Evolutionary conservation across 2,329 filamentous ascomycete genomes (phyloP), one percentile per base, ranked within the genome.

Genomic region (Nannizzia gypsea): DNA sequence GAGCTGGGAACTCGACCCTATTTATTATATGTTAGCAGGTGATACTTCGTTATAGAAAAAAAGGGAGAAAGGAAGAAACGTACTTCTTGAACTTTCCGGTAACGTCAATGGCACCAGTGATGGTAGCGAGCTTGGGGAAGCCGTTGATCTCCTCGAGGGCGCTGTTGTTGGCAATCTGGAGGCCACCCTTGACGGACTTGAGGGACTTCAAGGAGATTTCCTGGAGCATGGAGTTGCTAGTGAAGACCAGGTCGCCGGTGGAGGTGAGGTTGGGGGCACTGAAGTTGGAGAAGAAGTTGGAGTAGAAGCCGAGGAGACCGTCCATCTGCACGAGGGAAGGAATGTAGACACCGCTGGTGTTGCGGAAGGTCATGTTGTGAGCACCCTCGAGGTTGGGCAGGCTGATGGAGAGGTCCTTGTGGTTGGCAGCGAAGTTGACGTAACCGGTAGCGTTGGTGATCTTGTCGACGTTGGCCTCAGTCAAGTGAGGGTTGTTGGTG

Each of bases 91-190:
- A 95, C 78, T 84, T 87, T 69, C 93, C 93, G 68, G 85, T 85
- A 73, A 96, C 83, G 73, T 90, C 86, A 70, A 97, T 80, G 68
- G 89, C 90, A 77, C 91, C 92, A 64, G 80, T 82, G 61, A 96
- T 83, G 59, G 78, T 82, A 70, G 82, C 71, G 28, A 99, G 82
- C 64, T 78, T 71, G 63, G 81, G 80, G 76, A 97, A 88, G 36
- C 83, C 83, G 64, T 81, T 74, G 60, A 96, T 79, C 62, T 77
- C 72, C 60, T 75, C 67, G 36, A 96, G 81, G 60, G 79, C 78
- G 63, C 89, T 89, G 85, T 97, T 96, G 83, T 96, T 95, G 76
- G 88, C 86, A 70, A 99, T 83, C 67, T 87, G 84, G 72, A 95
- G 83, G 72, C 87, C 89, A 77, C 89, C 91, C 66, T 82, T 83